Evolutionary conservation across 164 flowering plant species (phyloP), one percentile per base, ranked within the genome.

Genomic region (Kingdonia uniflora): DNA sequence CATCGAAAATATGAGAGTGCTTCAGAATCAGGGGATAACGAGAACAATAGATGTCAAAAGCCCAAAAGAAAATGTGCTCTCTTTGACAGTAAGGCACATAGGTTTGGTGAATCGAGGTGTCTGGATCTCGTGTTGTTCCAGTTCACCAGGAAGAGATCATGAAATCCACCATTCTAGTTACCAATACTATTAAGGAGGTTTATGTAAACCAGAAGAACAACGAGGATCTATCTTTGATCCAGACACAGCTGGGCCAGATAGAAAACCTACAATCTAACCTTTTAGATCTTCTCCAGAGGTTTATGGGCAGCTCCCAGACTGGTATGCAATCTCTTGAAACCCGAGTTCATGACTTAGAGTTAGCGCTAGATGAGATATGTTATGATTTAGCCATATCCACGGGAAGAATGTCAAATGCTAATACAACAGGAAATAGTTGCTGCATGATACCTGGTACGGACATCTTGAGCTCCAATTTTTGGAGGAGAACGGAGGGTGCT

Each of bases 231-330:
- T 79, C 86, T 58, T 54, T 65, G 66, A 87, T 90, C 49, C 81
- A 86, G 10, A 72, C 74, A 54, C 92, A 90, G 60, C 87, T 90
- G 54, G 68, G 73, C 67, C 95, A 85, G 68, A 90, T 90, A 65
- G 97, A 90, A 63, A 76, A 72, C 45, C 96, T 85, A 69, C 95
- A 90, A 58, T 74, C 89, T 45, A n/a, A n/a, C n/a, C n/a, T n/a
- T n/a, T n/a, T n/a, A n/a, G n/a, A n/a, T n/a, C n/a, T n/a, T n/a
- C n/a, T 78, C 74, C 68, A 91, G 97, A 75, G 55, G 59, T 87
- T 85, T 67, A 85, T 85, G 20, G 92, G 95, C 56, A 87, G 77
- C 72, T 85, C 96, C 48, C 83, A 85, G 61, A 79, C 61, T 49
- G 90, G 98, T 14, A n/a, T n/a, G n/a, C n/a, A n/a, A n/a, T n/a